phyloP scores from a whole-genome alignment of 2,329 filamentous ascomycete genomes.

The Mycosphaerelloides madeirae region DNA sequence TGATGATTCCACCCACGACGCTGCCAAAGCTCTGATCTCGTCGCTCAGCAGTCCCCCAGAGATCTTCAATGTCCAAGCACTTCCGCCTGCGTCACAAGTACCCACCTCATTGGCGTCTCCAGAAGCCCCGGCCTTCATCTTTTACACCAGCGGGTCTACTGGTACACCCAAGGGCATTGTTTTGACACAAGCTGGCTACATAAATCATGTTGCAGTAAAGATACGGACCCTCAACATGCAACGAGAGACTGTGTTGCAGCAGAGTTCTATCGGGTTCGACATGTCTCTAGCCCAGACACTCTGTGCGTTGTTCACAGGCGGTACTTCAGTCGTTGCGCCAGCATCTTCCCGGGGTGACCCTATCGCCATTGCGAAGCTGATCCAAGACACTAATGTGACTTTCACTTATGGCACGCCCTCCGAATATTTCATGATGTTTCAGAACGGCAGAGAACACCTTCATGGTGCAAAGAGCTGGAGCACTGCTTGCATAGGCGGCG shows the following conservation, averaged over 20 bases:
- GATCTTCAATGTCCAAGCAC: slow-evolving; percentile 8
- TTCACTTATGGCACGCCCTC: slow-evolving; percentile 40
- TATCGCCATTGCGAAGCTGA: slow-evolving; percentile 32
- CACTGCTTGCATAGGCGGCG: slow-evolving; percentile 33
- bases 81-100: not conserved
- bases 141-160: slow-evolving; percentile 18
- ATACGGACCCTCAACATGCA: slow-evolving; percentile 7
- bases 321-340: slow-evolving; percentile 35
- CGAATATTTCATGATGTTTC: slow-evolving; percentile 34
- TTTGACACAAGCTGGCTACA: slow-evolving; percentile 10
- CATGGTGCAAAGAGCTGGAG: slow-evolving; percentile 23
- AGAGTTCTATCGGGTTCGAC: slow-evolving; percentile 40
- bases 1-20: slow-evolving; percentile 5
- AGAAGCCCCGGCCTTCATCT: slow-evolving; percentile 11
- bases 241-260: slow-evolving; percentile 33
- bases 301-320: slow-evolving; percentile 35
- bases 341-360: slow-evolving; percentile 33
- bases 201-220: slow-evolving; percentile 12
- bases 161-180: slow-evolving; percentile 17
- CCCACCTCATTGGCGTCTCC: slow-evolving; percentile 1
- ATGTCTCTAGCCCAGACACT: slow-evolving; percentile 39
- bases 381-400: slow-evolving; percentile 35
- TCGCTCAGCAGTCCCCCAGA: slow-evolving; percentile 1
- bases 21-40: not conserved
- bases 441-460: slow-evolving; percentile 10